phyloP scores from a whole-genome alignment of 2,329 filamentous ascomycete species.

The Ceratocystis alfenasii region DNA sequence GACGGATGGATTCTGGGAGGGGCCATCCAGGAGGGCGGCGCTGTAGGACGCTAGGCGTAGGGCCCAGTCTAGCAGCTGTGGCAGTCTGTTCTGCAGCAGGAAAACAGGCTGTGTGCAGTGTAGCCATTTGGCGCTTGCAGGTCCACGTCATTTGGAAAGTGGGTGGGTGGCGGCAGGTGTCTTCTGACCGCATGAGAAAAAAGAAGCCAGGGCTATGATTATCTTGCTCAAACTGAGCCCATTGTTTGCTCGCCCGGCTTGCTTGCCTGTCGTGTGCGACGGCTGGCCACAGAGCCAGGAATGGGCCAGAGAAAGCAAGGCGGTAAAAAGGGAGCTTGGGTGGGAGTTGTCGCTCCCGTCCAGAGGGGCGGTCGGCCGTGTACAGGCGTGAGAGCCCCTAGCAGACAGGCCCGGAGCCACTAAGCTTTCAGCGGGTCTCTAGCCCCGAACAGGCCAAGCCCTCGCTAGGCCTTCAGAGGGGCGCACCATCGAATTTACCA shows the following conservation, averaged over 20 bases:
- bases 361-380: neutral
- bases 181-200: too few species aligned
- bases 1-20: neutral
- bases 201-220: neutral
- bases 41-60: neutral
- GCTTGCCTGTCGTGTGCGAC: neutral
- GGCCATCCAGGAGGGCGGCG: neutral
- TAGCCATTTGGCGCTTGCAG: too few species aligned
- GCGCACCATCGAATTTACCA: too few species aligned
- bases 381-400: neutral
- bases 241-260: neutral
- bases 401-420: neutral
- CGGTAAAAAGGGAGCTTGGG: neutral
- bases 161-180: too few species aligned
- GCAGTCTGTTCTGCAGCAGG: too few species aligned
- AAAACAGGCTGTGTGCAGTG: too few species aligned
- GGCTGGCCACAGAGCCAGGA: neutral
- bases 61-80: too few species aligned
- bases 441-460: too few species aligned
- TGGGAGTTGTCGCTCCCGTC: too few species aligned
- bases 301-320: neutral
- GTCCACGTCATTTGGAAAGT: too few species aligned
- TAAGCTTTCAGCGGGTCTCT: too few species aligned
- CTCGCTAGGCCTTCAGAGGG: too few species aligned
- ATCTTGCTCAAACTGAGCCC: neutral